Evolutionary conservation across 179 eudicot genomes (phyloP), one percentile per base, ranked within the genome.

Genomic region (Nepenthes alata): DNA sequence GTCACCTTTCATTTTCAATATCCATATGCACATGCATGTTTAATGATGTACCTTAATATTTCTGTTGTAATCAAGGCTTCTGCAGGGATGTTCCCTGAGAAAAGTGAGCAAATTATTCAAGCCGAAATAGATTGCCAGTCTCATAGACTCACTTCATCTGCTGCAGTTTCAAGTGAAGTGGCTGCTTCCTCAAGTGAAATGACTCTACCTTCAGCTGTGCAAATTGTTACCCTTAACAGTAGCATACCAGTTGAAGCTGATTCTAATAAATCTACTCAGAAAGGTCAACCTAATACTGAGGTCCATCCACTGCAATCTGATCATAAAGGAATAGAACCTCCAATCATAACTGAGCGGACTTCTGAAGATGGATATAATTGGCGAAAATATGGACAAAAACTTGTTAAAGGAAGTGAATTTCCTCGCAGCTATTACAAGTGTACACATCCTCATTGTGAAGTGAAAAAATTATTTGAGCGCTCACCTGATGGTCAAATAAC

Each of bases 361-460:
- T 80, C 87, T 47, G 90, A 82, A 45, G 90, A 85, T 78, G 91
- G 91, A 16, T 85, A 83, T 74, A 89, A 90, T 72, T 90, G 97
- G 95, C 80, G 95, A 47, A 90, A 90, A 71, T 90, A 90, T 74
- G 97, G 97, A 58, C 97, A 90, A 77, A 90, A 90, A 75, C 84
- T 87, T 68, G 95, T 90, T 11, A 90, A 90, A 75, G 97, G 97
- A 65, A 70, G 97, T 74, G 97, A 90, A 70, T 83, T 67, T 73
- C 95, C 95, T 14, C 77, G 95, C 73, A 89, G 97, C 79, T 89
- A 89, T 74, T 89, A 89, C 79, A 89, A 90, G 75, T 87, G 97
- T 69, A 87, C 95, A 6, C 80, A 81, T 72, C 89, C 95, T 14
- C 83, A 93, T 65, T 93, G 98, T 70, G 95, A 89, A 74, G 98